These are phyloP conservation scores for Margaritispora aquatica DNA, from an alignment of 495 filamentous ascomycete species.

Conservation along the genomic window DNA sequence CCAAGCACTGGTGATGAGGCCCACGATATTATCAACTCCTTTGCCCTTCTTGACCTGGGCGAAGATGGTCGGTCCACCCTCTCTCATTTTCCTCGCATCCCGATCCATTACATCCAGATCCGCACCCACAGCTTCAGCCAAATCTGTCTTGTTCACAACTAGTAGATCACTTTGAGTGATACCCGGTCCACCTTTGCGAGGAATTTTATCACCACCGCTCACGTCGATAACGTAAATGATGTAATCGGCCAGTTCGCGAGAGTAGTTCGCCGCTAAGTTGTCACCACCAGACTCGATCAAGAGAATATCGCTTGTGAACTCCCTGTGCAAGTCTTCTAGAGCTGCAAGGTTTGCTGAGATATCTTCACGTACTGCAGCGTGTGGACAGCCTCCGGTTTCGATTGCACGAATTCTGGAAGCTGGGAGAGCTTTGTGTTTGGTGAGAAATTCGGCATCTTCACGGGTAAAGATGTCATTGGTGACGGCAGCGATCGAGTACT, in stretches of 20 bases:
- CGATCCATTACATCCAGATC: conserved; percentile 93
- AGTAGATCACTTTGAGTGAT: conserved; percentile 93
- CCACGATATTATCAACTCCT: conserved; percentile 76
- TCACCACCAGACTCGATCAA: conserved; percentile 95
- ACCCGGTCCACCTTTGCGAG: conserved; percentile 90
- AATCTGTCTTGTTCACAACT: conserved; percentile 93
- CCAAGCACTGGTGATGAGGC: conserved; percentile 88
- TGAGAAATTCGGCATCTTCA: conserved; percentile 97
- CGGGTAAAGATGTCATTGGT: conserved; percentile 99
- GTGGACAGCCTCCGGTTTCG: conserved; percentile 95
- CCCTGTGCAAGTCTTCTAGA: conserved; percentile 74
- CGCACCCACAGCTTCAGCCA: conserved; percentile 86
- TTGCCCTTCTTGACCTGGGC: conserved; percentile 92
- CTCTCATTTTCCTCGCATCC: conserved; percentile 89
- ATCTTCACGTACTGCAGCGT: conserved; percentile 97
- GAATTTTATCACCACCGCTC: conserved; percentile 93
- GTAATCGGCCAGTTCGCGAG: conserved; percentile 86
- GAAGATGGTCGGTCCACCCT: conserved; percentile 95
- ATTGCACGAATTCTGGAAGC: conserved; percentile 83
- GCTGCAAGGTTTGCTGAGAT: conserved; percentile 89
- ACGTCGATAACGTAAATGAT: conserved; percentile 99
- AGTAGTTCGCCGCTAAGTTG: conserved; percentile 96
- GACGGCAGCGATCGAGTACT: conserved; percentile 85
- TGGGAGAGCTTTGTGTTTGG: conserved; percentile 75
- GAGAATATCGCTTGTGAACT: conserved; percentile 66